These are phyloP conservation scores for Fusarium sp. DNA, from an alignment of 2,329 filamentous ascomycete species.

Conservation along the genomic window DNA sequence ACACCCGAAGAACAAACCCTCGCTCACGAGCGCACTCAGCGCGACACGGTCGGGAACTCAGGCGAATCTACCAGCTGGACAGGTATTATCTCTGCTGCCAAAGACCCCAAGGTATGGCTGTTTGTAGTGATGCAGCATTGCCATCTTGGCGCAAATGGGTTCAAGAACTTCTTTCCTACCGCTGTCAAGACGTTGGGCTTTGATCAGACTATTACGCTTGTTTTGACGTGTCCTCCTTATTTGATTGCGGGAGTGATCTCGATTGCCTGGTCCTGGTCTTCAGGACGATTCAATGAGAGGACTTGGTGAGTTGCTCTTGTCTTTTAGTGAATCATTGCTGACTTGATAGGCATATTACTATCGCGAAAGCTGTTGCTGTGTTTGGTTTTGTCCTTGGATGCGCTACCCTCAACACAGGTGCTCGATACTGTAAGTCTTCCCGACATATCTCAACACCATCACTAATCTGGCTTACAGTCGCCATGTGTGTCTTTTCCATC, in stretches of 20 bases:
- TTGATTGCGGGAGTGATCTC: slow-evolving; percentile 49
- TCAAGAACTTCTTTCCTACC: slow-evolving; percentile 51
- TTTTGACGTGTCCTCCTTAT: slow-evolving; percentile 55
- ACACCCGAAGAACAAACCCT: slow-evolving; percentile 56
- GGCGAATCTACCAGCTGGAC: slow-evolving; percentile 54
- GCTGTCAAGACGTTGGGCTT: slow-evolving; percentile 44
- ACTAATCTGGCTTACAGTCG: neutral
- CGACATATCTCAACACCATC: accelerated
- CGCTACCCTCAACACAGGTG: slow-evolving; percentile 40
- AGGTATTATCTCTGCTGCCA: slow-evolving; percentile 57
- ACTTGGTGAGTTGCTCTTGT: slow-evolving; percentile 46
- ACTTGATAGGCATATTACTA: slow-evolving; percentile 52
- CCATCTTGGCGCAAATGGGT: slow-evolving; percentile 60
- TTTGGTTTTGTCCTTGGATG: slow-evolving; percentile 38
- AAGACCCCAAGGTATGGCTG: slow-evolving; percentile 60
- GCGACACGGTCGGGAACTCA: slow-evolving; percentile 58
- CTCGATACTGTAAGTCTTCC: slow-evolving; percentile 23
- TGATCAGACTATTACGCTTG: slow-evolving; percentile 41
- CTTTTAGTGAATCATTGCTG: neutral
- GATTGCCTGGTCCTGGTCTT: slow-evolving; percentile 48
- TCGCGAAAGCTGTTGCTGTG: slow-evolving; percentile 54
- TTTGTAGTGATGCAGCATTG: slow-evolving; percentile 63
- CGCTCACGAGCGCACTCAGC: slow-evolving; percentile 54
- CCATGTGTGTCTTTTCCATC: slow-evolving; percentile 53
- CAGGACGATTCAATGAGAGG: slow-evolving; percentile 58